Percentiles rank a stretch among this genome's conserved stretches.
phyloP scores from a whole-genome alignment of 192 early-diverging fungal genomes.

The Mortierella hygrophila region DNA sequence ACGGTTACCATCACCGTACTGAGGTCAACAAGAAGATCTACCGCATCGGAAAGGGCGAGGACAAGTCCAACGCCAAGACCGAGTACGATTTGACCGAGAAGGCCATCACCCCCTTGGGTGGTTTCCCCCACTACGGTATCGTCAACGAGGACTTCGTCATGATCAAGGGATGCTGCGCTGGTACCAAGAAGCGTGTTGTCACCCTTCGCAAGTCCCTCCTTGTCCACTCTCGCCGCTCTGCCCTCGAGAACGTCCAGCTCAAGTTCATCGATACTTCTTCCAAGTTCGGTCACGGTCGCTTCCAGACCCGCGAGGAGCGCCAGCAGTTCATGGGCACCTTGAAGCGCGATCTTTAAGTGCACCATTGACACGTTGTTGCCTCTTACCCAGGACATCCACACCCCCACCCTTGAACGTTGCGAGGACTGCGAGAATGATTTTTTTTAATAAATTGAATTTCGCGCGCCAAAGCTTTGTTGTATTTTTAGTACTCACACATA shows the following conservation, averaged over 20 bases:
- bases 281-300: constrained; percentile 99
- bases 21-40: constrained; percentile 99
- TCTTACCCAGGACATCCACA: background rate
- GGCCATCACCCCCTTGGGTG: constrained; percentile 97
- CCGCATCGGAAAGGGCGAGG: constrained; percentile 92
- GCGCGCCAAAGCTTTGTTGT: constrained; percentile 11
- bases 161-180: constrained; percentile 97
- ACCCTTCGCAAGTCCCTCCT: constrained; percentile 99
- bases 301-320: constrained; percentile 99
- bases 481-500: background rate
- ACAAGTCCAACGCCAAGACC: constrained; percentile 88
- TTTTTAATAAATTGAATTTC: constrained; percentile 34
- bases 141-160: constrained; percentile 99
- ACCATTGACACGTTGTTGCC: background rate
- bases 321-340: constrained; percentile 90
- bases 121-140: constrained; percentile 99
- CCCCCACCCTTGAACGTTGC: constrained; percentile 17
- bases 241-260: constrained; percentile 94
- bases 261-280: constrained; percentile 99
- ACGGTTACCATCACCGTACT: constrained; percentile 99
- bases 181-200: constrained; percentile 96
- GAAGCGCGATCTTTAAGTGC: constrained; percentile 83
- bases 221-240: constrained; percentile 95
- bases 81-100: constrained; percentile 97
- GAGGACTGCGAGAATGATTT: constrained; percentile 30